phyloP scores from a whole-genome alignment of 2,329 filamentous ascomycete species.

The Ascochyta rabiei region DNA sequence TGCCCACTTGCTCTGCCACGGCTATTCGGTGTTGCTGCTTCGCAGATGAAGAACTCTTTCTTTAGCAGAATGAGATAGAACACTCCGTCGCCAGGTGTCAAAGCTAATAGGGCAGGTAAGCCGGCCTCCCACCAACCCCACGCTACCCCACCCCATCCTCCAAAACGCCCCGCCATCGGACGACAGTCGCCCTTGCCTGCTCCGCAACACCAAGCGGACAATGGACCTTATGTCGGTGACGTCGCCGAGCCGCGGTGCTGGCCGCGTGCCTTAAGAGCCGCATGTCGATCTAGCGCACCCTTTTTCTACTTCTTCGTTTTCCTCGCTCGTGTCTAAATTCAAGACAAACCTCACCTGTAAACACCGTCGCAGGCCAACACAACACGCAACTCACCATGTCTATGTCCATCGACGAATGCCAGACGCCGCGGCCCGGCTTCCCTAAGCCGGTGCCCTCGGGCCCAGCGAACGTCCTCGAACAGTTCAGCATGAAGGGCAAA shows the following conservation, averaged over 20 bases:
- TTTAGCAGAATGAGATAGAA: too few species aligned
- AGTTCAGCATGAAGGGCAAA: slow-evolving; percentile 47
- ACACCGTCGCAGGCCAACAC: slow-evolving; percentile 3
- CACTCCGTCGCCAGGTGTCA: too few species aligned
- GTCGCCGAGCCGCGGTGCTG: slow-evolving; percentile 17
- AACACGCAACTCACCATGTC: slow-evolving; percentile 31
- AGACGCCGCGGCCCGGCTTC: slow-evolving; percentile 30
- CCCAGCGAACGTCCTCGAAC: slow-evolving; percentile 38
- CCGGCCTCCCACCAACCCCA: slow-evolving; percentile 14
- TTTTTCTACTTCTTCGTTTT: not conserved
- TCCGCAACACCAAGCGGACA: slow-evolving; percentile 26
- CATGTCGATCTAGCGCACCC: not conserved
- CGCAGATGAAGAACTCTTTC: too few species aligned
- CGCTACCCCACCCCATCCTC: slow-evolving; percentile 13
- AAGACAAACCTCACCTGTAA: not conserved
- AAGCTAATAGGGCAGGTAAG: slow-evolving; percentile 16
- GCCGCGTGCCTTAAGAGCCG: slow-evolving; percentile 1
- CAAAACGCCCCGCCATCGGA: slow-evolving; percentile 20
- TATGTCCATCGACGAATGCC: slow-evolving; percentile 42
- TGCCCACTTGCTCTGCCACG: too few species aligned
- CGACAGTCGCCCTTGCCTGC: slow-evolving; percentile 25
- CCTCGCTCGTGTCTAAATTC: not conserved
- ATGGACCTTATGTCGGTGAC: slow-evolving; percentile 15
- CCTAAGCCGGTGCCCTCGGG: slow-evolving; percentile 35
- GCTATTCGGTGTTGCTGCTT: too few species aligned